Evolutionary conservation across 371 early-diverging fungal species (phyloP), one percentile per base, ranked within the genome.

Genomic region (Capillidium rhysosporum): DNA sequence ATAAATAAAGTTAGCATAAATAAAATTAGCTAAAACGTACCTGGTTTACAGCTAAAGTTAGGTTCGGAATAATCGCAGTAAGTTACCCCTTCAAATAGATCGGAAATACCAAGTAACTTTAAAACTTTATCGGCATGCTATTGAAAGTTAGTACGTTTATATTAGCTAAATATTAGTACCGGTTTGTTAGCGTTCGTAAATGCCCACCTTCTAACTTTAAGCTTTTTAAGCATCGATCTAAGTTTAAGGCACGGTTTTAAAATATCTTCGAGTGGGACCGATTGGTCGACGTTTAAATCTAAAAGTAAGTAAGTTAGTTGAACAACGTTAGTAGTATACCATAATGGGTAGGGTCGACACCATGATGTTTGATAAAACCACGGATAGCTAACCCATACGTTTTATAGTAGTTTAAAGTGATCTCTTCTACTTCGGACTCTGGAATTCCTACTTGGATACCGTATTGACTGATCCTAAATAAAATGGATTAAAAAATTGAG

Each of bases 321-420:
- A 18, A 18, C 0, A 57, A 38, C 23, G 24, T 40, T 7, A 24
- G 18, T 1, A 20, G n/a, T 20, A 30, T 68, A 69, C 69, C 75
- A 66, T 72, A 84, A 34, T 71, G 72, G 5, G 68, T 40, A 7
- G 84, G 76, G 53, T 82, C 79, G 1, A 82, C 65, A 69, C 63
- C 61, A 63, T 85, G 81, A 54, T 87, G 75, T 51, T 69, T 67
- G 20, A 79, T 61, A 1, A 86, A 66, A 8, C 89, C 89, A 30
- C 84, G 76, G 29, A 87, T 63, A n/a, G 86, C 77, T 18, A 86
- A 66, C 1, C 89, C 88, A 61, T 88, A 86, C 46, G 77, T 70
- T 16, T 61, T 56, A 57, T 75, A 74, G 57, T 89, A 88, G 3
- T 63, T 58, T 12, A 56, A 51, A 51, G 77, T 74, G 1, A 86